Conservation (phyloP, 2,329 filamentous ascomycete species). For the Penicillium sclerotigenum region DNA sequence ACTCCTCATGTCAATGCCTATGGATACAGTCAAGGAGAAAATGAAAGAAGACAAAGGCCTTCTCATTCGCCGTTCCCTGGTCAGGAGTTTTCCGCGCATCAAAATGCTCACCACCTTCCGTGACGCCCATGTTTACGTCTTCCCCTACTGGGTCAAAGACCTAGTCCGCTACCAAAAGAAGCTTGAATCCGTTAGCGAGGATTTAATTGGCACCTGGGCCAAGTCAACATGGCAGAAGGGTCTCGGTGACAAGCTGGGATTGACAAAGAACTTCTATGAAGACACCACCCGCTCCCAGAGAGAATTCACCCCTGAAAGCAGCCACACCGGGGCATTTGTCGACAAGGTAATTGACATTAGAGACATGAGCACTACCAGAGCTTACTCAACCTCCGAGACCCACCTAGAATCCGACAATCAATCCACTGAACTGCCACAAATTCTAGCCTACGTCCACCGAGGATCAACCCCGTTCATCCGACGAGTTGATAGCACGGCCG, state of each 20-base stretch:
- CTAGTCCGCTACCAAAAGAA: not conserved
- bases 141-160: constrained; percentile 1
- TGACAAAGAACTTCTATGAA: not conserved
- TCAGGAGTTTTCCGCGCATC: not conserved
- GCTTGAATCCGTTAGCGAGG: not conserved
- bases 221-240: constrained; percentile 4
- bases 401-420: not conserved
- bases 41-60: not conserved
- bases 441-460: not conserved
- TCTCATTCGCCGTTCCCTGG: not conserved
- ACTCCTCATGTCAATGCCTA: not conserved
- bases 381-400: not conserved
- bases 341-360: not conserved
- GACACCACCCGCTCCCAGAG: not conserved
- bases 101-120: not conserved
- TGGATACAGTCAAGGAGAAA: constrained; percentile 2
- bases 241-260: not conserved
- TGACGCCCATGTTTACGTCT: constrained; percentile 4
- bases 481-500: not conserved
- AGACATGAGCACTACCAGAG: not conserved
- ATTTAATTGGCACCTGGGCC: not conserved
- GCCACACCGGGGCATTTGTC: not conserved
- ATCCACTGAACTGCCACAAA: not conserved
- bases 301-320: not conserved
- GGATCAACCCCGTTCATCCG: not conserved